A percentile compares a stretch with the other conserved stretches of the same genome.
These are phyloP conservation scores for Coemansia furcata DNA, from an alignment of 192 early-diverging fungal species.

Conservation along the genomic window DNA sequence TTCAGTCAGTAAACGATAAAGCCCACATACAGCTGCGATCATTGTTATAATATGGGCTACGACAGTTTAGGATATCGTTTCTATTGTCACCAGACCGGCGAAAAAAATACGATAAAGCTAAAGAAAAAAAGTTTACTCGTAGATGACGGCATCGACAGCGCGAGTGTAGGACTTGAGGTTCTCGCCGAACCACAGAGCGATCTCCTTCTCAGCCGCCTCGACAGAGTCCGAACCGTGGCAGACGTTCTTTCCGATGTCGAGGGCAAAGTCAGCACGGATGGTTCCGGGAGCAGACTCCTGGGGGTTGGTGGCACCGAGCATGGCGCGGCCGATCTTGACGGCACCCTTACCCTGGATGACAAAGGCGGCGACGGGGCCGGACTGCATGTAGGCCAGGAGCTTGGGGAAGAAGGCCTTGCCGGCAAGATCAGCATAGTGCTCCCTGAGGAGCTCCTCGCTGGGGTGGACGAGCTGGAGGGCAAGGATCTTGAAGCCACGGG, in stretches of 20 bases:
- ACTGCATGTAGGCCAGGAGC: slow-evolving; percentile 80
- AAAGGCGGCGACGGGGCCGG: slow-evolving; percentile 94
- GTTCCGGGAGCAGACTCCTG: slow-evolving; percentile 84
- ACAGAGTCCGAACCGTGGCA: slow-evolving; percentile 92
- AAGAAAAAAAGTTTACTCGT: slow-evolving; percentile 58
- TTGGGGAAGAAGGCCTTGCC: slow-evolving; percentile 88
- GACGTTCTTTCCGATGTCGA: slow-evolving; percentile 82
- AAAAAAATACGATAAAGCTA: not conserved
- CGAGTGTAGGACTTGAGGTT: slow-evolving; percentile 63
- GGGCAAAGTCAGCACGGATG: slow-evolving; percentile 93
- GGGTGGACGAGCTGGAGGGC: slow-evolving; percentile 79
- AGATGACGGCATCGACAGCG: slow-evolving; percentile 64
- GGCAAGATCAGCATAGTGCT: slow-evolving; percentile 84
- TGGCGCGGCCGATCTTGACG: slow-evolving; percentile 85
- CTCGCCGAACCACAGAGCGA: slow-evolving; percentile 80
- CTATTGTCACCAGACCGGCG: not conserved
- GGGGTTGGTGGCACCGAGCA: slow-evolving; percentile 93
- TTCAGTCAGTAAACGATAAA: not conserved
- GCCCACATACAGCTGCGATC: not conserved
- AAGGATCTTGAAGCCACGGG: slow-evolving; percentile 84
- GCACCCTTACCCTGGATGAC: slow-evolving; percentile 89
- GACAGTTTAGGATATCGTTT: not conserved
- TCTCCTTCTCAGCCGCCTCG: slow-evolving; percentile 86
- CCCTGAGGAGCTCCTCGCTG: slow-evolving; percentile 64
- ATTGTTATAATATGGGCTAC: not conserved